These are phyloP conservation scores for Trichoderma koningii DNA, from an alignment of 2,329 filamentous ascomycete species.

Conservation along the genomic window DNA sequence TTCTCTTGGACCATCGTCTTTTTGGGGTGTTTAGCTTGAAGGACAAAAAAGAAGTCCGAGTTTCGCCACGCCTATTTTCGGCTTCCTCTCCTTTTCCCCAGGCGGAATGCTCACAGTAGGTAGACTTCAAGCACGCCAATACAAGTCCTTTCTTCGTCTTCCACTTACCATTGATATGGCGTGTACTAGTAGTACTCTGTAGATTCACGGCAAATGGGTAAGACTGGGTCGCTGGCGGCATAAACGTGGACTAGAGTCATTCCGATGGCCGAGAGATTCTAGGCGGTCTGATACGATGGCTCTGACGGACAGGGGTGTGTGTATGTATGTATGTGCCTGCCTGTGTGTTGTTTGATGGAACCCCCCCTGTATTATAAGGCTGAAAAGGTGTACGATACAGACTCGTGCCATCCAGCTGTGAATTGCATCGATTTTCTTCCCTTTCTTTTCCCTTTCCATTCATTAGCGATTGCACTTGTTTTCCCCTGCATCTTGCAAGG, in stretches of 20 bases:
- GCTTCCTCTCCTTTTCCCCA: too few relatives aligned
- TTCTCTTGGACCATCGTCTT: too few relatives aligned
- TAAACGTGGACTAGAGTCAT: neutral
- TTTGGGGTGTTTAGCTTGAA: too few relatives aligned
- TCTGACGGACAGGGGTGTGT: neutral
- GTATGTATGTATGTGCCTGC: neutral
- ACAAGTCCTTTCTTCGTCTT: too few relatives aligned
- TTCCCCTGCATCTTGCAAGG: neutral
- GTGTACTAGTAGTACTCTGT: too few relatives aligned
- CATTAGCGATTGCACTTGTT: neutral
- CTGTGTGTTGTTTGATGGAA: neutral
- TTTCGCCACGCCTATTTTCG: too few relatives aligned
- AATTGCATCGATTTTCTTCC: neutral
- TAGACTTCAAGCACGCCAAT: too few relatives aligned
- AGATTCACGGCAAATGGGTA: too few relatives aligned
- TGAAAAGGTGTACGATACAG: conserved; percentile 1
- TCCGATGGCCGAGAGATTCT: conserved; percentile 5
- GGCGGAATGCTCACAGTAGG: too few relatives aligned
- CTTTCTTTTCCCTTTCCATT: neutral
- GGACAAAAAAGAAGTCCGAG: too few relatives aligned
- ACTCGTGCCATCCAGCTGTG: too few relatives aligned
- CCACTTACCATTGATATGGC: too few relatives aligned
- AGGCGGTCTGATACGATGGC: conserved; percentile 3
- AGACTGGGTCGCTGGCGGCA: neutral
- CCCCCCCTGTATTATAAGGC: conserved; percentile 1